Base-by-base conservation (phyloP, 108 stramenopile species). In the Poteriospumella lacustris region DNA sequence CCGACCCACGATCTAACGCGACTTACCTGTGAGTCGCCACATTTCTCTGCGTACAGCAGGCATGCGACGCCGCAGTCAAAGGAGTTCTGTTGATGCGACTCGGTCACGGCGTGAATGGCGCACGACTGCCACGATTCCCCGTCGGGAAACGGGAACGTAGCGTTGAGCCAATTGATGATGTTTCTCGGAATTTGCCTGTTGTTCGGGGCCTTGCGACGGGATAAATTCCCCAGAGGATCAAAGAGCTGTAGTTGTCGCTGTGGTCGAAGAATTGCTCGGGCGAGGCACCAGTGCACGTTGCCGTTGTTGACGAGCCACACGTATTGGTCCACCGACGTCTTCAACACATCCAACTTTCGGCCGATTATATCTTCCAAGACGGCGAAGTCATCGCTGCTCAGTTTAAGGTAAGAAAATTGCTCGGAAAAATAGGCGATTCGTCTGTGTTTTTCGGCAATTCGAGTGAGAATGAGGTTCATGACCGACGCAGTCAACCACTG, bases 31-130 rank as follows among this genome's bases (percentile, higher is more conserved):
- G 79, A 82, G 58, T 79, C 76, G 31, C 83, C 85, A 44, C 83
- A 83, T 80, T 84, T 85, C 83, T 85, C 85, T 0, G 85, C 85
- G 73, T 85, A 85, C 68, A 85, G 77, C 2, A 85, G 59, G 12
- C 80, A 70, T 12, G 85, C 85, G 36, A 85, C 85, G 19, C 85
- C 85, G 78, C 85, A 85, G 78, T 85, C 85, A 42, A 84, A 85
- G 42, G 82, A 79, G 28, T 82, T 85, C 15, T 68, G 58, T 58
- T 85, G 85, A 64, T 85, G 85, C 72, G 76, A 79, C 24, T 44
- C 33, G 9, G 83, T 81, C 24, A 85, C 81, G 42, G 85, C 85
- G 0, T 58, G 44, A 39, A 52, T 69, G 42, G 80, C 43, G 12
- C 1, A 0, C 29, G 1, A 1, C 34, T 1, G 67, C 68, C 39